A percentile compares a stretch with the other conserved stretches of the same genome.
Evolutionary conservation across 495 filamentous ascomycete species (phyloP).

Genomic region (Bacidia gigantensis): DNA sequence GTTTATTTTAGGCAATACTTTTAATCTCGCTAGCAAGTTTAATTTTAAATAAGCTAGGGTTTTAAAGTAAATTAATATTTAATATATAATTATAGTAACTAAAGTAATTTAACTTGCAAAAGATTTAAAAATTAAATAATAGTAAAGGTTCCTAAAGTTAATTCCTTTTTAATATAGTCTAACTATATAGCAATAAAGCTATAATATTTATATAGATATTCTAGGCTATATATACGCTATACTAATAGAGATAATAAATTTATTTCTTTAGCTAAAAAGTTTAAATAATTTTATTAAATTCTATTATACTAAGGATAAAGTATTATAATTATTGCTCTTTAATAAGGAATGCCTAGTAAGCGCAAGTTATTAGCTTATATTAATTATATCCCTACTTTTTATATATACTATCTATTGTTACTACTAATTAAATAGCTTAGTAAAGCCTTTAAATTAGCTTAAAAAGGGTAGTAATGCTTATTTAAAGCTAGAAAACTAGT

Average conservation of each 20-base stretch:
- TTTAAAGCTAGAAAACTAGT: constrained; percentile 53
- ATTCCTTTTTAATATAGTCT: too few relatives aligned
- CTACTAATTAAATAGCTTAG: constrained; percentile 66
- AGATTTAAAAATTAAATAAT: too few relatives aligned
- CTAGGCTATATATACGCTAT: constrained; percentile 61
- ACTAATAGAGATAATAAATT: constrained; percentile 60
- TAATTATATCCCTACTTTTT: constrained; percentile 64
- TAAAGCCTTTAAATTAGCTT: constrained; percentile 57
- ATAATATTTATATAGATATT: too few relatives aligned
- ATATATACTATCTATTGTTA: constrained; percentile 62
- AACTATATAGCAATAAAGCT: too few relatives aligned
- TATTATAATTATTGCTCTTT: constrained; percentile 73
- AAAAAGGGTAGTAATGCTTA: constrained; percentile 49
- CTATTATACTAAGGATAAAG: constrained; percentile 65
- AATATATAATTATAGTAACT: too few relatives aligned
- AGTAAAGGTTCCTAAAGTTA: too few relatives aligned
- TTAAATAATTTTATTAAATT: constrained; percentile 66
- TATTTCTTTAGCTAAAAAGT: constrained; percentile 54
- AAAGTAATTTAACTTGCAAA: too few relatives aligned
- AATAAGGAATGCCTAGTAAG: constrained; percentile 67
- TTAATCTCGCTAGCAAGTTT: too few relatives aligned
- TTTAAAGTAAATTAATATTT: too few relatives aligned
- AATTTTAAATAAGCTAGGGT: too few relatives aligned
- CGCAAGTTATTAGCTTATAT: constrained; percentile 60
- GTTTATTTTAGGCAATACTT: too few relatives aligned